Base-by-base conservation (phyloP, 2,329 filamentous ascomycete genomes). In the Neobulgaria alba region DNA sequence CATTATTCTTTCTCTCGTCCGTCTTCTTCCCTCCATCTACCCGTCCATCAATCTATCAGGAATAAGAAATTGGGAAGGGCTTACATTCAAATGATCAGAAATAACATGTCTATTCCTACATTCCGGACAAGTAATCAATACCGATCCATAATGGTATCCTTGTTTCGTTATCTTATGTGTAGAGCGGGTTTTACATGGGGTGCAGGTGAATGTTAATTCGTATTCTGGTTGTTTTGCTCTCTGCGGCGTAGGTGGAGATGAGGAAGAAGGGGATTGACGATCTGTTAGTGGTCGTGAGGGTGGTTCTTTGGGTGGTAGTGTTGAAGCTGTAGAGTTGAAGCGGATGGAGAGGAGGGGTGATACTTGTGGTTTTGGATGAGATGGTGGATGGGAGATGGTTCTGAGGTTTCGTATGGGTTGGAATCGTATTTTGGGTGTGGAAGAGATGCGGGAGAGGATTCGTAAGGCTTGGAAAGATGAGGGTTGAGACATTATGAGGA, bases 61-160 rank as follows among this genome's bases (percentile, higher is more conserved):
- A 29, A 9, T 10, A 3, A 4, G 7, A 32, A 29, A 40, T 26
- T 26, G 23, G 12, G 23, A 26, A 12, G 23, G 23, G 23, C 51
- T 38, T 45, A 79, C 75, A 53, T 76, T 78, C 37, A 98, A 66
- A 62, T 98, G 85, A 62, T 98, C 92, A 57, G 79, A 83, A 55
- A 98, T 96, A 51, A 98, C 67, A 66, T 98, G 92, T 17, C 88
- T 75, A 59, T 86, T 89, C 56, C 81, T 79, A 64, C 92, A 98
- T 3, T 70, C 68, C 0, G 92, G 90, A 60, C 92, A 98, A 23
- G 82, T 82, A 50, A 96, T 89, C 42, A 98, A 69, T 3, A 92
- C 82, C 1, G 87, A 90, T 26, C 92, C 92, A 48, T 81, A 72
- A 63, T 96, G 89, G 61, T 98, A 98, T 21, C 87, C 92, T 59